phyloP scores from a whole-genome alignment of 129 eudicot species.

The Gnaphalium uliginosum region DNA sequence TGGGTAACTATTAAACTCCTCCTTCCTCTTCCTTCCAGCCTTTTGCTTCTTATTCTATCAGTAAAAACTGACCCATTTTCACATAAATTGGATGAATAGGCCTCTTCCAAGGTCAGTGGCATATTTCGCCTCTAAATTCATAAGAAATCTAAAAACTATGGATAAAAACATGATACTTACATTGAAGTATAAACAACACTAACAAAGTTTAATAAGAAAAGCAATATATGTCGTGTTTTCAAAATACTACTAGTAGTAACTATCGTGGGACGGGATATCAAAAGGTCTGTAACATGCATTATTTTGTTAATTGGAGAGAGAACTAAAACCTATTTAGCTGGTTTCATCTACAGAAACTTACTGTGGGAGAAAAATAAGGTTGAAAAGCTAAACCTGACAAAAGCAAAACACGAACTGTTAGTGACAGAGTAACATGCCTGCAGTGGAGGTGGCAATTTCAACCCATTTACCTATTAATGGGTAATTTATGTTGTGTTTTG shows the following conservation, averaged over 20 bases:
- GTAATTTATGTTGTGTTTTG: background rate
- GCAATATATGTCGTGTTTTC: background rate
- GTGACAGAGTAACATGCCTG: conserved; percentile 1
- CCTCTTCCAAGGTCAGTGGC: background rate
- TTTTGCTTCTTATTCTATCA: too few species aligned
- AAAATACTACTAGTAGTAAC: background rate
- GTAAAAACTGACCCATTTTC: background rate
- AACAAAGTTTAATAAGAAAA: background rate
- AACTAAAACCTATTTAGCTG: background rate
- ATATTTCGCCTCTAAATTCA: background rate
- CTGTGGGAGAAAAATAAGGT: conserved; percentile 72
- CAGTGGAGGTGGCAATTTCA: background rate
- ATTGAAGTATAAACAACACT: background rate
- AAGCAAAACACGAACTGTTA: conserved; percentile 24
- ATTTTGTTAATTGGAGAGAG: background rate
- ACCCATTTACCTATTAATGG: background rate
- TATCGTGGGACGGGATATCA: background rate
- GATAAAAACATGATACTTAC: background rate
- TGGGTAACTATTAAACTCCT: background rate
- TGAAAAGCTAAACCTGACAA: conserved; percentile 89
- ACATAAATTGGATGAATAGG: background rate
- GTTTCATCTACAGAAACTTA: conserved; percentile 44
- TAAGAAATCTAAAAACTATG: background rate
- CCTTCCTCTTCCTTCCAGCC: too few species aligned
- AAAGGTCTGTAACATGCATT: background rate